A percentile compares a stretch with the other conserved stretches of the same genome.
phyloP scores from a whole-genome alignment of 2,329 filamentous ascomycete genomes.

The Pseudopithomyces maydicus region DNA sequence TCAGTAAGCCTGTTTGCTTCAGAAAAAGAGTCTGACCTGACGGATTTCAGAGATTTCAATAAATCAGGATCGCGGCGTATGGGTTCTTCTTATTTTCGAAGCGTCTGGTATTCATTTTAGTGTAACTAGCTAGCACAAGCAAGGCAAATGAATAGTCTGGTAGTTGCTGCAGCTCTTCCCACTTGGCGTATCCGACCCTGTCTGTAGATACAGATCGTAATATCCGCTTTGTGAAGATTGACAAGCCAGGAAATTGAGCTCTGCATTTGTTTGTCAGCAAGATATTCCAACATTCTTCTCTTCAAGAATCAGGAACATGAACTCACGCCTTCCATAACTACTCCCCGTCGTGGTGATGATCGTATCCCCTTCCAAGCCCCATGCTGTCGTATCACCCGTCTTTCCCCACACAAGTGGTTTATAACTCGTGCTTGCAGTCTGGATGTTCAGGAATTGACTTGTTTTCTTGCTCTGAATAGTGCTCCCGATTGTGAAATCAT shows the following conservation, averaged over 20 bases:
- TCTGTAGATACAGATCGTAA: conserved; percentile 60
- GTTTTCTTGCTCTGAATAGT: conserved; percentile 58
- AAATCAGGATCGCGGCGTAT: too few relatives aligned
- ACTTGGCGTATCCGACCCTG: conserved; percentile 55
- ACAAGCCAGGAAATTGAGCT: conserved; percentile 60
- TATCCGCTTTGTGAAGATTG: conserved; percentile 47
- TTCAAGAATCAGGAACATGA: too few relatives aligned
- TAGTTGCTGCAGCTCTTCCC: conserved; percentile 60
- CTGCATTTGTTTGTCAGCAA: conserved; percentile 18
- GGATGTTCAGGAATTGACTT: conserved; percentile 55
- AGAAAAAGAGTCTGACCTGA: too few relatives aligned
- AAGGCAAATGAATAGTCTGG: conserved; percentile 61
- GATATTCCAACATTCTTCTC: too few relatives aligned
- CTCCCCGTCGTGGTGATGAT: conserved; percentile 55
- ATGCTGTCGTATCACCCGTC: conserved; percentile 52
- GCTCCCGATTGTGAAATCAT: conserved; percentile 56
- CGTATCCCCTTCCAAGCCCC: conserved; percentile 56
- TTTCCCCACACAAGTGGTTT: conserved; percentile 56
- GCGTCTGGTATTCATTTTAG: too few relatives aligned
- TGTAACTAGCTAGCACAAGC: conserved; percentile 44
- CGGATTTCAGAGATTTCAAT: too few relatives aligned
- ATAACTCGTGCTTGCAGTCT: conserved; percentile 54
- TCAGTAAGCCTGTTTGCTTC: too few relatives aligned
- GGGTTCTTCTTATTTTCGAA: too few relatives aligned
- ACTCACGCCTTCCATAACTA: conserved; percentile 50